phyloP scores from a whole-genome alignment of 148 eudicot species.

The Cornus suecica region DNA sequence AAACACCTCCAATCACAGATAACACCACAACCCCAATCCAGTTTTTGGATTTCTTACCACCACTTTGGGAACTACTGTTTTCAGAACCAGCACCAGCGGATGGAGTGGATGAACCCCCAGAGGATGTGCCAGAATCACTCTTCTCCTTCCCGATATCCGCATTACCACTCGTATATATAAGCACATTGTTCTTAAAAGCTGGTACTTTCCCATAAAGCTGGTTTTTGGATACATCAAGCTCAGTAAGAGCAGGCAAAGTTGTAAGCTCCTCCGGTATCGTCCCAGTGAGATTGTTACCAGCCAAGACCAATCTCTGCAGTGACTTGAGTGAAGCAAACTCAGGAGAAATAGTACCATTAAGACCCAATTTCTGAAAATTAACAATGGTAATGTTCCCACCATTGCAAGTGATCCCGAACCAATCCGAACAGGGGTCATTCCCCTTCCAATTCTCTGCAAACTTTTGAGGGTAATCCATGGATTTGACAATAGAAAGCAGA shows the following conservation, averaged over 20 bases:
- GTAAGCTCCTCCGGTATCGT: conserved; percentile 74
- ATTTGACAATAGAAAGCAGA: conserved; percentile 54
- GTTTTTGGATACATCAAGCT: conserved; percentile 68
- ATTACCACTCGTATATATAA: conserved; percentile 50
- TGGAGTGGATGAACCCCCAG: conserved; percentile 23
- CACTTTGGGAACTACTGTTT: conserved; percentile 11
- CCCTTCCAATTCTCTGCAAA: conserved; percentile 89
- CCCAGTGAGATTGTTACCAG: conserved; percentile 76
- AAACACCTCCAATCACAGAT: conserved; percentile 49
- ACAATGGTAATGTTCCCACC: conserved; percentile 64
- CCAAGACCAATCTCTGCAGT: conserved; percentile 72
- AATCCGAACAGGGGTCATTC: conserved; percentile 69
- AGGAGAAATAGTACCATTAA: conserved; percentile 75
- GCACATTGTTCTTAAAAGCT: conserved; percentile 50
- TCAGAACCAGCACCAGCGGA: conserved; percentile 21
- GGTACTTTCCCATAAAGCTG: conserved; percentile 75
- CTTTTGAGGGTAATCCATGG: conserved; percentile 60
- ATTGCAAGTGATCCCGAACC: conserved; percentile 87
- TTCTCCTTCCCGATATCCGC: conserved; percentile 72
- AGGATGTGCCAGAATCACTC: conserved; percentile 24
- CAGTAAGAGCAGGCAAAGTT: conserved; percentile 52
- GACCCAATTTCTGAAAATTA: conserved; percentile 75
- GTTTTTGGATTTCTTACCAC: conserved; percentile 45
- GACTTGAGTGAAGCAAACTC: conserved; percentile 62
- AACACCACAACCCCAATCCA: conserved; percentile 45